phyloP scores from a whole-genome alignment of 768 basidiomycete genomes.

The Suillus weaverae region DNA sequence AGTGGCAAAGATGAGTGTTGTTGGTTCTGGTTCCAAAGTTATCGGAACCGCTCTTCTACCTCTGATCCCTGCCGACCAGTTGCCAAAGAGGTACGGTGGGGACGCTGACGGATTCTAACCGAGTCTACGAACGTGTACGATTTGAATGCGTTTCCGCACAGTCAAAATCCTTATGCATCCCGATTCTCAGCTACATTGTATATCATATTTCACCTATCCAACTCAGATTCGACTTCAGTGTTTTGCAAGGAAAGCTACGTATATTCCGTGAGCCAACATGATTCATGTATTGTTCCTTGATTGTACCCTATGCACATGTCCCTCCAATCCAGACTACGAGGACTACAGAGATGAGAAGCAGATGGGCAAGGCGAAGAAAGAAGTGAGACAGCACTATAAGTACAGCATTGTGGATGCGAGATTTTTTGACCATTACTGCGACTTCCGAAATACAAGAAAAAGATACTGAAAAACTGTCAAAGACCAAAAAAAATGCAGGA shows the following conservation, averaged over 20 bases:
- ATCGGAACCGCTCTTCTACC: slow-evolving; percentile 63
- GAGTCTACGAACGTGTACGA: background rate
- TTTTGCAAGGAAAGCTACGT: background rate
- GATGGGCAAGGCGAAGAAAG: background rate
- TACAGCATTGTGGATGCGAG: background rate
- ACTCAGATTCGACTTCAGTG: background rate
- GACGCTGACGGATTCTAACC: slow-evolving; percentile 53
- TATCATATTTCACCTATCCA: background rate
- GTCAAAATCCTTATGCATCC: background rate
- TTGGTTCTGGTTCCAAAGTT: slow-evolving; percentile 59
- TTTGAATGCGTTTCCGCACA: background rate
- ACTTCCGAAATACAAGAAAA: background rate
- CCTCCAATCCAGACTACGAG: background rate
- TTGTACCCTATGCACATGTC: background rate
- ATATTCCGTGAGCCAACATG: background rate
- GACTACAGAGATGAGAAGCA: background rate
- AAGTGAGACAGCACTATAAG: background rate
- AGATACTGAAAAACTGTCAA: background rate
- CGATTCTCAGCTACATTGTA: background rate
- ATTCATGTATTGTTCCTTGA: background rate
- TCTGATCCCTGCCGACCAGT: slow-evolving; percentile 52
- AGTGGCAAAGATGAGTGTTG: slow-evolving; percentile 79
- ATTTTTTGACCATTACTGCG: background rate
- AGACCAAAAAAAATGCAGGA: background rate
- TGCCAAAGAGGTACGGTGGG: slow-evolving; percentile 76